A percentile compares a stretch with the other conserved stretches of the same genome.
These are phyloP conservation scores for Rhizophora apiculata DNA, from an alignment of 345 rosid species.

Conservation along the genomic window DNA sequence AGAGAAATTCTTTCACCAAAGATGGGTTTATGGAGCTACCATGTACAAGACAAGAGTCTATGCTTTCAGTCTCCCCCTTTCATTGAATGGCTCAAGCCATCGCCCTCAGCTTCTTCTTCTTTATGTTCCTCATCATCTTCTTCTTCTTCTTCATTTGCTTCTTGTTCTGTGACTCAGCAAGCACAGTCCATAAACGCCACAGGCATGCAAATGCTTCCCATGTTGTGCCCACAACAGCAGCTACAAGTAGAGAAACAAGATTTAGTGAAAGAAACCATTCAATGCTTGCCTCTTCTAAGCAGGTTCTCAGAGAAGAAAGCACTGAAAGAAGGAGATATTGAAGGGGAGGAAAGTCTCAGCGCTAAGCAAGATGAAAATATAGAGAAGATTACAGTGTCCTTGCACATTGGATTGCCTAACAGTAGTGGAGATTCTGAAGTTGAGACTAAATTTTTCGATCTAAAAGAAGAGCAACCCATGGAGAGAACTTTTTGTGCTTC, in stretches of 20 bases:
- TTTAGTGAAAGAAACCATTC: conserved; percentile 21
- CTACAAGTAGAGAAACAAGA: conserved; percentile 11
- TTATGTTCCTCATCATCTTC: conserved; percentile 18
- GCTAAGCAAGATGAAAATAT: conserved; percentile 32
- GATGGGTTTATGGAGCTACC: conserved; percentile 57
- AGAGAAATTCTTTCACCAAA: conserved; percentile 12
- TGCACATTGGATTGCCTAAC: conserved; percentile 71
- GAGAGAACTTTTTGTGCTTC: conserved; percentile 31
- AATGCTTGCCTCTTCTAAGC: conserved; percentile 63
- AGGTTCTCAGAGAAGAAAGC: conserved; percentile 36
- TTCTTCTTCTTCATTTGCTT: conserved; percentile 26
- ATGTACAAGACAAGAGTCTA: conserved; percentile 27
- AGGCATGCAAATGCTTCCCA: conserved; percentile 22
- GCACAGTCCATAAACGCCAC: conserved; percentile 28
- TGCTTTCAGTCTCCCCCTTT: conserved; percentile 49
- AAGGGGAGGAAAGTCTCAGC: conserved; percentile 9
- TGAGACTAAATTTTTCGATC: conserved; percentile 14
- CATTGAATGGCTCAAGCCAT: conserved; percentile 86
- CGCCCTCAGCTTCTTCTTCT: conserved; percentile 22
- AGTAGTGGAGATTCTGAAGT: conserved; percentile 8
- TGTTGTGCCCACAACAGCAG: conserved; percentile 12
- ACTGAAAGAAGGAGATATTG: conserved; percentile 34
- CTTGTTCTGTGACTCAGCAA: conserved; percentile 28
- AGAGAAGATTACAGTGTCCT: conserved; percentile 46
- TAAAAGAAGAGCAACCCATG: conserved; percentile 21